Conservation (phyloP, 2,329 filamentous ascomycete species). For the Plenodomus tracheiphilus region DNA sequence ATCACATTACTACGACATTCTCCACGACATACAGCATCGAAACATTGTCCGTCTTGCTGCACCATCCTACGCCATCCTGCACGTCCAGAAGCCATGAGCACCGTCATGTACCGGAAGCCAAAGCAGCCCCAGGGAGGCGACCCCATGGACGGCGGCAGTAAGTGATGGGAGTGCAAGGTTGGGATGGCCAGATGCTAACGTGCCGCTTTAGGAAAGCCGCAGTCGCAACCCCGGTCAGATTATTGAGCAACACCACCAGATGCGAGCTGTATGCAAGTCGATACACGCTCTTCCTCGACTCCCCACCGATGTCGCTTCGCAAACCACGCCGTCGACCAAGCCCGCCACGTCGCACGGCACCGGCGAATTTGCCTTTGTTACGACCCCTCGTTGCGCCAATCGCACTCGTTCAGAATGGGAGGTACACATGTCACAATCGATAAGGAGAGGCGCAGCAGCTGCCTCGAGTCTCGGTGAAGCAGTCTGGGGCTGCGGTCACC, state of each 20-base stretch:
- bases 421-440: not conserved
- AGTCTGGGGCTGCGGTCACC: not conserved
- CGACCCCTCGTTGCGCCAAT: no score
- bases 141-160: constrained; percentile 27
- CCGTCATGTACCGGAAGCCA: constrained; percentile 18
- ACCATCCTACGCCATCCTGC: not conserved
- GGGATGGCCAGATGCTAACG: no score
- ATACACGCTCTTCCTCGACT: no score
- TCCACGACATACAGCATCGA: no score
- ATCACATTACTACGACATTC: no score
- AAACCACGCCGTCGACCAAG: no score
- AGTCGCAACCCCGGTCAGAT: constrained; percentile 12
- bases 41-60: constrained; percentile 3
- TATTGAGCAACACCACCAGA: constrained; percentile 15
- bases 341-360: no score
- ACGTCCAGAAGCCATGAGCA: constrained; percentile 9
- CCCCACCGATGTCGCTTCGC: no score
- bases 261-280: not conserved
- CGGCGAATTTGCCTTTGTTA: not conserved
- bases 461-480: not conserved
- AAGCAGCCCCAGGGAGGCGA: constrained; percentile 4
- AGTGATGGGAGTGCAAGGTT: constrained; percentile 12
- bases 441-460: not conserved
- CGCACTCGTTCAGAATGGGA: not conserved
- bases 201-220: constrained; percentile 17